These are phyloP conservation scores for Chimonanthus salicifolius DNA, from an alignment of 164 flowering plant genomes.

Conservation along the genomic window DNA sequence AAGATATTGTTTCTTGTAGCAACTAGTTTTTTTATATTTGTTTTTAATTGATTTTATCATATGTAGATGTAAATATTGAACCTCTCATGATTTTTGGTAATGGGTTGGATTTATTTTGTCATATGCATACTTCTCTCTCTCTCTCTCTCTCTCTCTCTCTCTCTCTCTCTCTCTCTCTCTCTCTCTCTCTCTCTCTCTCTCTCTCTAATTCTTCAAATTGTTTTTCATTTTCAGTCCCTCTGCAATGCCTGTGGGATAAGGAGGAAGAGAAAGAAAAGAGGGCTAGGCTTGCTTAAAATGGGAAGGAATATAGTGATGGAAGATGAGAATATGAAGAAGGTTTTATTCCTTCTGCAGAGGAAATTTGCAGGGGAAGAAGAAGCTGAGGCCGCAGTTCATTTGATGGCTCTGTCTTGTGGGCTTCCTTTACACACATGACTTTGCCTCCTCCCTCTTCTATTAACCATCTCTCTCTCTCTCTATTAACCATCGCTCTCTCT, in stretches of 20 bases:
- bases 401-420: constrained; percentile 72
- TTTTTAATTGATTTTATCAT: no score
- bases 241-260: constrained; percentile 96
- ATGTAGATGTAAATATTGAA: no score
- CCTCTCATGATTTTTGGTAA: no score
- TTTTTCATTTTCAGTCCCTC: constrained; percentile 41
- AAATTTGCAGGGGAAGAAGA: constrained; percentile 30
- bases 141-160: no score
- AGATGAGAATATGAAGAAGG: constrained; percentile 38
- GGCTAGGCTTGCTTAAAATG: constrained; percentile 26
- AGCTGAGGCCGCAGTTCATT: constrained; percentile 67
- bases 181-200: background rate
- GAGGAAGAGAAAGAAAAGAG: constrained; percentile 53
- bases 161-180: no score
- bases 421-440: constrained; percentile 19
- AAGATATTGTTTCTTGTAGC: no score
- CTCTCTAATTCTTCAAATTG: constrained; percentile 1
- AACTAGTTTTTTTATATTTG: no score
- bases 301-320: constrained; percentile 36
- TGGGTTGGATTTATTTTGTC: no score
- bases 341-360: constrained; percentile 7
- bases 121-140: background rate
- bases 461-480: background rate
- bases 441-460: no score
- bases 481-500: background rate